Evolutionary conservation across 139 green algal genomes (phyloP).

Genomic region (Chlamydomonas applanata): DNA sequence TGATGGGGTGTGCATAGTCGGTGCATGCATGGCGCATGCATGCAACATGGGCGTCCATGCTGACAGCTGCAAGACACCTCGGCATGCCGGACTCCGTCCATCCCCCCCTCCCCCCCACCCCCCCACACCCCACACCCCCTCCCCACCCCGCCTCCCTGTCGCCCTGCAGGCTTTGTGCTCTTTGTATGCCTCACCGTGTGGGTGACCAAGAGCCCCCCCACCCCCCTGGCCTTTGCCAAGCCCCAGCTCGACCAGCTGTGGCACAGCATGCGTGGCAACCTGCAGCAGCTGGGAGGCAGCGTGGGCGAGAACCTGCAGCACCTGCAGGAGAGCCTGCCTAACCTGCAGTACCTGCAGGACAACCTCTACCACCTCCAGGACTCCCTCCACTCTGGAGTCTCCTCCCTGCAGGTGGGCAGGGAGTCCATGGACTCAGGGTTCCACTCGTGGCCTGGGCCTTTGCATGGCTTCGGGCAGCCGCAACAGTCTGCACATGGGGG

Average conservation of each 20-base stretch:
- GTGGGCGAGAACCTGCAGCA: slow-evolving; percentile 27
- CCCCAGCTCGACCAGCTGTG: slow-evolving; percentile 52
- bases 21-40: neutral
- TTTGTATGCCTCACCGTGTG: slow-evolving; percentile 65
- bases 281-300: slow-evolving; percentile 25
- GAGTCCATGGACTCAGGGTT: slow-evolving; percentile 8
- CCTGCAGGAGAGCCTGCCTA: slow-evolving; percentile 41
- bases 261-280: slow-evolving; percentile 18
- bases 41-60: neutral
- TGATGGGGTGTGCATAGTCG: neutral
- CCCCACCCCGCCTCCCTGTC: neutral
- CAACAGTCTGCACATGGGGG: too few relatives aligned
- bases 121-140: too few relatives aligned
- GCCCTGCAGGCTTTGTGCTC: slow-evolving; percentile 66
- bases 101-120: too few relatives aligned
- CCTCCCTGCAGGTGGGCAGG: slow-evolving; percentile 14
- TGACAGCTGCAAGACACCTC: neutral
- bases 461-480: too few relatives aligned
- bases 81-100: neutral
- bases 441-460: too few relatives aligned
- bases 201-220: slow-evolving; percentile 39
- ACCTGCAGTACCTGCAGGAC: slow-evolving; percentile 19
- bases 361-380: slow-evolving; percentile 28
- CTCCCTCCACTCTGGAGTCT: slow-evolving; percentile 15
- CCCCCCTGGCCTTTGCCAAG: slow-evolving; percentile 47